Conservation (phyloP, 1,139 yeast genomes). For the Blastobotrys malaysiensis region DNA sequence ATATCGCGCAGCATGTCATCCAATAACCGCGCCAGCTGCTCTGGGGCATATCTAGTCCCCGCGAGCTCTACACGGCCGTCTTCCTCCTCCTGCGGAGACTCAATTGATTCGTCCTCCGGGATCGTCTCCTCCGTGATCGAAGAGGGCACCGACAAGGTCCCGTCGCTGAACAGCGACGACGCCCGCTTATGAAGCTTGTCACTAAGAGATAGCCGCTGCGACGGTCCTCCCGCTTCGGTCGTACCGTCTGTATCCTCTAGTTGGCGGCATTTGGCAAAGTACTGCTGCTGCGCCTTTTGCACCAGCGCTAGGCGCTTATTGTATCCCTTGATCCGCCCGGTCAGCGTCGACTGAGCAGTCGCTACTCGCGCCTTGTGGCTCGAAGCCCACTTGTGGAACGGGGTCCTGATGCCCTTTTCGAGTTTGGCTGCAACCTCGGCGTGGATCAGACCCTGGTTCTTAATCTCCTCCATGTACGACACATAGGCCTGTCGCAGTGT, state of each 20-base stretch:
- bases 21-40: conserved; percentile 33
- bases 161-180: not conserved
- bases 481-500: conserved; percentile 50
- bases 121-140: not conserved
- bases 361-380: conserved; percentile 63
- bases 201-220: not conserved
- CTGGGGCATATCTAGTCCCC: conserved; percentile 18
- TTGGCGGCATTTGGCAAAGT: conserved; percentile 67
- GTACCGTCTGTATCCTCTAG: conserved; percentile 47
- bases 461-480: conserved; percentile 46
- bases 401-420: conserved; percentile 54
- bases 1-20: conserved; percentile 37
- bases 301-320: conserved; percentile 42
- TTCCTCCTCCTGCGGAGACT: not conserved
- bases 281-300: conserved; percentile 54
- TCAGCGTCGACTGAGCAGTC: conserved; percentile 49
- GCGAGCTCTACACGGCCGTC: conserved; percentile 29
- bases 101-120: not conserved
- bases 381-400: conserved; percentile 65
- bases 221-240: not conserved
- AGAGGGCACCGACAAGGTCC: not conserved
- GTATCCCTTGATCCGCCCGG: conserved; percentile 46
- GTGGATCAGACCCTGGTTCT: conserved; percentile 61
- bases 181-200: not conserved
- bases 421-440: conserved; percentile 57